Evolutionary conservation across 1,284 basidiomycete species (phyloP).

Genomic region (Fomitopsis pinicola): DNA sequence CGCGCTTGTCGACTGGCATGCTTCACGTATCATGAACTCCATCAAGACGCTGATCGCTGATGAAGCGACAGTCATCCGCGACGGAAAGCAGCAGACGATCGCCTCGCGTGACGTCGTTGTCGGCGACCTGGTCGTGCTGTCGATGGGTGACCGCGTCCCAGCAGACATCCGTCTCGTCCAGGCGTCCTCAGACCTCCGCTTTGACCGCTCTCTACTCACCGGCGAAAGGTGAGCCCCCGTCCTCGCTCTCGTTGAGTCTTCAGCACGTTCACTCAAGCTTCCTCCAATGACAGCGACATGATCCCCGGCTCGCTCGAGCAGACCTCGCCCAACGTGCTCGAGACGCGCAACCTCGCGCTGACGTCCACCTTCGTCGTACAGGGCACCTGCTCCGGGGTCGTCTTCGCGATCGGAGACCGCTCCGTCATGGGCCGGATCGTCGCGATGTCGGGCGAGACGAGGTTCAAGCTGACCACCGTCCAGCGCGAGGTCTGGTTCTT

Average conservation of each 20-base stretch:
- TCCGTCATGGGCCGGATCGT: constrained; percentile 63
- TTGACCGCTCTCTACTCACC: constrained; percentile 64
- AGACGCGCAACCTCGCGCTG: constrained; percentile 61
- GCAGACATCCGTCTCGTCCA: constrained; percentile 47
- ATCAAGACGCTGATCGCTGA: constrained; percentile 48
- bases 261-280: too few relatives aligned
- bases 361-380: constrained; percentile 48
- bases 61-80: constrained; percentile 42
- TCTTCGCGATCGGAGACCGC: constrained; percentile 54
- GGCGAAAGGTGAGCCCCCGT: constrained; percentile 39
- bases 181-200: constrained; percentile 45
- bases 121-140: constrained; percentile 27
- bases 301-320: constrained; percentile 45
- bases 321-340: constrained; percentile 54
- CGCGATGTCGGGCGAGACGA: constrained; percentile 45
- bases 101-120: constrained; percentile 28
- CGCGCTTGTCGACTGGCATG: constrained; percentile 39
- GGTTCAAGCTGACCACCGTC: constrained; percentile 44
- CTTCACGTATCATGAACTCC: constrained; percentile 45
- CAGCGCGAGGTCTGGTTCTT: constrained; percentile 48
- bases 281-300: constrained; percentile 33
- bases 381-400: constrained; percentile 54
- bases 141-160: constrained; percentile 41
- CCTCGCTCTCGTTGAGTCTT: too few relatives aligned
- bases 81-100: constrained; percentile 31